Conservation (phyloP, 1,284 basidiomycete genomes). For the Boletellus deceptivus region DNA sequence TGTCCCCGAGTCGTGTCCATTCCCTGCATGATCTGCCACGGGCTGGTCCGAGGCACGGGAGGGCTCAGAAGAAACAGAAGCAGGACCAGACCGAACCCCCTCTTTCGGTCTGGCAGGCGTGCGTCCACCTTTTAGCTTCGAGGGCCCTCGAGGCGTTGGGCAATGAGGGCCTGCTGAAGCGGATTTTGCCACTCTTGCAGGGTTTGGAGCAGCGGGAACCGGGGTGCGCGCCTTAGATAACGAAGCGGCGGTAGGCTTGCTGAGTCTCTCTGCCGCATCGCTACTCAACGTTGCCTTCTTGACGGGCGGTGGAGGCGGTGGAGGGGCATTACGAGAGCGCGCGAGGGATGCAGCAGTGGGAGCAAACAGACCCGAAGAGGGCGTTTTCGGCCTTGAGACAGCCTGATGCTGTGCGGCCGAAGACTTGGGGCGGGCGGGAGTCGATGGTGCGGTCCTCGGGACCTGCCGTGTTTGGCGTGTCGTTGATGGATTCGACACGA, state of each 20-base stretch:
- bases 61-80: constrained; percentile 17
- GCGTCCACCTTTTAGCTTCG: constrained; percentile 23
- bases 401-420: constrained; percentile 30
- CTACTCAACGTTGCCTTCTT: constrained; percentile 53
- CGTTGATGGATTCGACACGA: constrained; percentile 41
- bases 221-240: constrained; percentile 48
- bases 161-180: constrained; percentile 18
- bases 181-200: constrained; percentile 22
- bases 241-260: constrained; percentile 75
- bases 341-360: constrained; percentile 78
- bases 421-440: constrained; percentile 48
- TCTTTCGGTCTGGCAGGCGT: constrained; percentile 16
- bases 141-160: constrained; percentile 15
- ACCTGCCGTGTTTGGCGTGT: constrained; percentile 29
- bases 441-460: constrained; percentile 36
- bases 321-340: constrained; percentile 52
- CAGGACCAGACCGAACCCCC: constrained; percentile 4
- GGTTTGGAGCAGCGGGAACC: constrained; percentile 23
- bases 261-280: constrained; percentile 57
- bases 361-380: constrained; percentile 62
- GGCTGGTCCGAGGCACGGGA: constrained; percentile 8
- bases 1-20: constrained; percentile 18
- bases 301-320: constrained; percentile 43
- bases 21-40: constrained; percentile 21
- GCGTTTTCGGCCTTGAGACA: constrained; percentile 48